Evolutionary conservation across 192 early-diverging fungal species (phyloP).

Genomic region (Rhizoclosmatium sp.): DNA sequence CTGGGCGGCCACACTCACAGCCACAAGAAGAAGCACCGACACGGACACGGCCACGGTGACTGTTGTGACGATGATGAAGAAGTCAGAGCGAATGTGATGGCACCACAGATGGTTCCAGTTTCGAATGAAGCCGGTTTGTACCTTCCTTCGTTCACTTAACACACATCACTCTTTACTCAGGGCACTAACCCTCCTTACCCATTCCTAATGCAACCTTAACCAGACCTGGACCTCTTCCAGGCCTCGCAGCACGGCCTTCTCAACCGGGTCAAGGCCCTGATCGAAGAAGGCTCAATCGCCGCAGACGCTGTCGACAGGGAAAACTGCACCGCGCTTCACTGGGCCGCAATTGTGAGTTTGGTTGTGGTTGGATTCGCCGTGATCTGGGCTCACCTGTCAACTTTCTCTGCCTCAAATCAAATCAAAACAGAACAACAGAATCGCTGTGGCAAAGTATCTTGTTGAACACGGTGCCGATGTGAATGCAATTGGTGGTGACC

Average conservation of each 20-base stretch:
- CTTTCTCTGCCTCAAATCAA: not conserved
- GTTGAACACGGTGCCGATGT: slow-evolving; percentile 80
- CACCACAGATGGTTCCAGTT: not conserved
- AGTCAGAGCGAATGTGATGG: not conserved
- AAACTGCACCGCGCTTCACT: slow-evolving; percentile 82
- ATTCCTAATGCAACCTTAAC: not conserved
- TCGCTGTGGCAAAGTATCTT: slow-evolving; percentile 76
- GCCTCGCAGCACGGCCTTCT: slow-evolving; percentile 79
- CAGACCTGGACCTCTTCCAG: slow-evolving; percentile 65
- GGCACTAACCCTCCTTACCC: not conserved
- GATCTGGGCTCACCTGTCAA: not conserved
- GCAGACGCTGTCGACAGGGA: slow-evolving; percentile 69
- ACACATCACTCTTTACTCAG: not conserved
- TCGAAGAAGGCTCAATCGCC: slow-evolving; percentile 62
- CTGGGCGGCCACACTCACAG: not conserved
- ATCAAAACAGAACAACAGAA: slow-evolving; percentile 63
- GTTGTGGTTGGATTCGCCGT: not conserved
- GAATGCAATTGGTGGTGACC: slow-evolving; percentile 78
- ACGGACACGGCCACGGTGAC: too few relatives aligned
- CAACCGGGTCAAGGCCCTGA: slow-evolving; percentile 55
- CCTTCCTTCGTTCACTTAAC: not conserved
- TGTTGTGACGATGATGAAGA: slow-evolving; percentile 7
- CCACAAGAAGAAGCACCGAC: not conserved
- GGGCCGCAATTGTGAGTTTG: slow-evolving; percentile 73
- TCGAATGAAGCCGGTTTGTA: not conserved